Evolutionary conservation across 2,329 filamentous ascomycete genomes (phyloP).

Genomic region (Cadophora sp.): DNA sequence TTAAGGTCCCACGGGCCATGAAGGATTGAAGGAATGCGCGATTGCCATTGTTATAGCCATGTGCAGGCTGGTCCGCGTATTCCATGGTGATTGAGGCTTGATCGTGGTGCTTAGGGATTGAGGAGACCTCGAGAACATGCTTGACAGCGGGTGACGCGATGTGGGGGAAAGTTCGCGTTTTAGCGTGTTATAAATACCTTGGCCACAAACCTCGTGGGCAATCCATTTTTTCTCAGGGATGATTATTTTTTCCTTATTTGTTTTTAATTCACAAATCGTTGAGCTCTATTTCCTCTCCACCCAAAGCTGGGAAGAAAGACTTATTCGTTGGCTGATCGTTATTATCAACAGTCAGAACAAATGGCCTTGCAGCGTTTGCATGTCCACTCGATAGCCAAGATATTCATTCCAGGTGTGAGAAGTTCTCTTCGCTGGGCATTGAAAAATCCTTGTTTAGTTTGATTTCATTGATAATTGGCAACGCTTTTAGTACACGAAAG

Average conservation of each 20-base stretch:
- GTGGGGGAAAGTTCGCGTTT: constrained; percentile 22
- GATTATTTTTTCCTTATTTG: background rate
- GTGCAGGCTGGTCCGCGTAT: constrained; percentile 22
- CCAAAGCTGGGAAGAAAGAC: too few species aligned
- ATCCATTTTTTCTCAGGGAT: background rate
- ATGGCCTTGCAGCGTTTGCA: too few species aligned
- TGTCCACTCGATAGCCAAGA: too few species aligned
- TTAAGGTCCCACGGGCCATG: constrained; percentile 78
- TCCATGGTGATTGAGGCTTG: background rate
- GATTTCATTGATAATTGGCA: too few species aligned
- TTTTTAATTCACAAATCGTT: background rate
- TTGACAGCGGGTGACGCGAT: constrained; percentile 26
- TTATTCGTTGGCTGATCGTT: too few species aligned
- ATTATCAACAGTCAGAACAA: too few species aligned
- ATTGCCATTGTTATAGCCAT: constrained; percentile 61
- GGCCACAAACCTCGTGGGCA: background rate
- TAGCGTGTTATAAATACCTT: constrained; percentile 10
- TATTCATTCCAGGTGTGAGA: too few species aligned
- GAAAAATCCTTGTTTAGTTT: too few species aligned
- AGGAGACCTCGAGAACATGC: background rate
- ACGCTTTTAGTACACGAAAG: background rate
- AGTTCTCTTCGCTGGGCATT: too few species aligned
- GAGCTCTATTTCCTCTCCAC: too few species aligned
- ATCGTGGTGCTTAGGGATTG: background rate
- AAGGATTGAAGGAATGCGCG: constrained; percentile 92